Evolutionary conservation across 768 basidiomycete species (phyloP), one percentile per base, ranked within the genome.

Genomic region (Termitomyces sp.): DNA sequence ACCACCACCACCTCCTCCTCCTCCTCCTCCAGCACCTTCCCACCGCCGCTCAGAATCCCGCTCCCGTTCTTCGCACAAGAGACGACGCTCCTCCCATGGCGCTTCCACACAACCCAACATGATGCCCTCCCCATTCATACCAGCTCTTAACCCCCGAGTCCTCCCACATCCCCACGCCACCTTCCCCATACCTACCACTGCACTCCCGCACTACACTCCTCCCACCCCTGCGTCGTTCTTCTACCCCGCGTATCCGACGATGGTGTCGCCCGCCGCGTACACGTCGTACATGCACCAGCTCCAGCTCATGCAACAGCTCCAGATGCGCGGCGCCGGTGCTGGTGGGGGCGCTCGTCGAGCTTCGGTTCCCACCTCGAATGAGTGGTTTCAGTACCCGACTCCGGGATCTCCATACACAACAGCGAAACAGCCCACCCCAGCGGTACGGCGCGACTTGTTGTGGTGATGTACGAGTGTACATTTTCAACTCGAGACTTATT

Each of bases 291-390:
- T 64, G 60, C 54, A 60, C 31, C 63, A 60, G 53, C 16, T 60
- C 49, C 63, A 64, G 52, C 47, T 55, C 22, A 54, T 62, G 53
- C 64, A 65, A 52, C 64, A 65, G 49, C 23, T 64, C 52, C 63
- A 62, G 20, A 53, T 62, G 46, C 56, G 53, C 39, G 54, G 47
- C 36, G 44, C 36, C 54, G 53, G 47, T 15, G 44, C 36, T 52
- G 53, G 47, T 15, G 58, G 35, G 41, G 52, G 44, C 10, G 38
- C 32, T 32, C 58, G 52, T n/a, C 35, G 51, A 38, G 39, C 50
- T 27, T 25, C 47, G 9, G 49, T 35, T 29, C 44, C 50, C 38
- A 38, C 20, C 31, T 50, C 40, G n/a, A 54, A 40, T n/a, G 62
- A 59, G 12, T 60, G 56, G 62, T 52, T 56, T 25, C 54, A 45